Base-by-base conservation (phyloP, 179 eudicot species). In the Spergularia azorica region DNA sequence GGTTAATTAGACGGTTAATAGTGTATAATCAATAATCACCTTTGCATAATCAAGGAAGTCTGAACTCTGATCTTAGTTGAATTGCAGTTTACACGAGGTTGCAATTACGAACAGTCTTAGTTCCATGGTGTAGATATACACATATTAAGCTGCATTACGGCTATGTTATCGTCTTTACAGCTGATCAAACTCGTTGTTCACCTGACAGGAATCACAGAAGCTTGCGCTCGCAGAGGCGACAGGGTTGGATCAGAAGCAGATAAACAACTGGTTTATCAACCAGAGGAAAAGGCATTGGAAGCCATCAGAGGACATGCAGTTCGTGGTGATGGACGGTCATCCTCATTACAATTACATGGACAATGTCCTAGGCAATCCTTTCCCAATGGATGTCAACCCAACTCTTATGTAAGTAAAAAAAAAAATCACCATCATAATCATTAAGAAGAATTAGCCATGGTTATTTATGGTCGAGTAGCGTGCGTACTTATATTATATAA, bases 211-310 rank as follows among this genome's bases (percentile, higher is more conserved):
- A 70, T 84, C 97, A 0, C 96, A 95, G 86, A 95, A 93, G 84
- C 83, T 93, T 66, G 97, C 97, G 10, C 79, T 95, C 9, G 97
- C 97, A 0, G 96, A 95, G 52, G 80, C 93, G 0, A 95, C 98
- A 0, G 98, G 98, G 9, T 77, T 95, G 61, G 98, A 95, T 68
- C 97, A 89, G 76, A 95, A 95, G 87, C 98, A 94, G 73, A 94
- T 94, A 80, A 92, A 92, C 90, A 92, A 92, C 76, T 92, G 97
- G 97, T 92, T 92, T 78, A 92, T 92, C 63, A 92, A 94, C 84
- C 98, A 95, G 52, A 87, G 98, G 79, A 95, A 95, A 71, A 73
- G 98, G 54, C 97, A 95, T 76, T 95, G 98, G 98, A 95, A 95
- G 79, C 98, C 98, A 3, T 90, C 97, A 0, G 98, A 95, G 59